Conservation (phyloP, 345 rosid species). For the Garcia nutans region DNA sequence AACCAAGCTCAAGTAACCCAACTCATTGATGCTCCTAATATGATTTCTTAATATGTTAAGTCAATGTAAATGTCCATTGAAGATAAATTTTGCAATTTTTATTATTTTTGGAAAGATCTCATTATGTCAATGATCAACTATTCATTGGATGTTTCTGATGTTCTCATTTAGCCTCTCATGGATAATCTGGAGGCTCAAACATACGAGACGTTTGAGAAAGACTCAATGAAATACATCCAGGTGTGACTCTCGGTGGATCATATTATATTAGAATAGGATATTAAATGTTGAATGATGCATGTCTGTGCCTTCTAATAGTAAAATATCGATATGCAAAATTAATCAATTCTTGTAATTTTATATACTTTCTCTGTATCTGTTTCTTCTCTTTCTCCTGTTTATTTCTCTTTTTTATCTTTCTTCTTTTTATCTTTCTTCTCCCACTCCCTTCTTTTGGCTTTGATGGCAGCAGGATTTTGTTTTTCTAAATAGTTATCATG, state of each 20-base stretch:
- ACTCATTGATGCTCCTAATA: neutral
- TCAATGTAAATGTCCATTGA: slow-evolving; percentile 1
- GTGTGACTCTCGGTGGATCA: slow-evolving; percentile 34
- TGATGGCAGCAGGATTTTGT: too few species aligned
- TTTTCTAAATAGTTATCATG: too few species aligned
- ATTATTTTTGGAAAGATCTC: neutral
- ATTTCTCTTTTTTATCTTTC: neutral
- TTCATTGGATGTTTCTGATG: slow-evolving; percentile 10
- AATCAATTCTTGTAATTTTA: neutral
- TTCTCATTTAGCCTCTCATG: slow-evolving; percentile 82
- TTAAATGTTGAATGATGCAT: neutral
- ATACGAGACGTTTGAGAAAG: slow-evolving; percentile 97
- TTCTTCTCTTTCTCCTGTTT: too few species aligned
- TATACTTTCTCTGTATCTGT: too few species aligned
- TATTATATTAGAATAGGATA: neutral
- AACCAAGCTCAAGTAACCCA: too few species aligned
- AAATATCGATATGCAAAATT: too few species aligned
- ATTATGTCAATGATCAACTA: neutral
- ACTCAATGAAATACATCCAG: slow-evolving; percentile 81
- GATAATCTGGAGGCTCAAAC: slow-evolving; percentile 99
- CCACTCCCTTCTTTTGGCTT: too few species aligned
- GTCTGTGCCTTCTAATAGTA: neutral
- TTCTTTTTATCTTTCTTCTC: neutral
- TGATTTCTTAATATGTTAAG: slow-evolving; percentile 3
- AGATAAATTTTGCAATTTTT: neutral